phyloP scores from a whole-genome alignment of 345 rosid species.

The Raphanus raphanistrum region DNA sequence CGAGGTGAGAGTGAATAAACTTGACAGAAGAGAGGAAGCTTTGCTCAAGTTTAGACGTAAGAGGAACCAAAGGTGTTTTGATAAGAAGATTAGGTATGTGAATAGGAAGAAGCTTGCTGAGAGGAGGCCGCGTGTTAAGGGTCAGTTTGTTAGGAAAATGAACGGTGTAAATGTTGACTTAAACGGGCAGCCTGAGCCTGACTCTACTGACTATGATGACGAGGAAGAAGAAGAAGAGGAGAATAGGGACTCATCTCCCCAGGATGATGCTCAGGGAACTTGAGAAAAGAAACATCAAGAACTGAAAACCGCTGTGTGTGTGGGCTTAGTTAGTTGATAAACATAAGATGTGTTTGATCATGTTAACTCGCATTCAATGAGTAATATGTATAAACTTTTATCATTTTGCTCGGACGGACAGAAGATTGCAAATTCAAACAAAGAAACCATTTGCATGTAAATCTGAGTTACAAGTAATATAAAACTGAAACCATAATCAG shows the following conservation, averaged over 20 bases:
- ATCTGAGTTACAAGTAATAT: not conserved
- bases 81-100: constrained; percentile 93
- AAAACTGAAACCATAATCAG: constrained; percentile 4
- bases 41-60: constrained; percentile 87
- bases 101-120: constrained; percentile 92
- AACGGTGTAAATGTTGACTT: constrained; percentile 83
- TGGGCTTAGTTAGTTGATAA: constrained; percentile 24
- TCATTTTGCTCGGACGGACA: not conserved
- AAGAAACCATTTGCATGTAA: constrained; percentile 6
- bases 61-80: constrained; percentile 91
- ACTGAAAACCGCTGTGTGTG: constrained; percentile 8
- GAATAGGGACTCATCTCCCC: constrained; percentile 63
- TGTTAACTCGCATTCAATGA: constrained; percentile 10
- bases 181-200: constrained; percentile 72
- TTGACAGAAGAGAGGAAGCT: constrained; percentile 92
- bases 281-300: constrained; percentile 8
- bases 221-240: constrained; percentile 69
- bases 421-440: not conserved
- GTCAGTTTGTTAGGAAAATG: constrained; percentile 93
- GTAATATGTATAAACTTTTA: constrained; percentile 20
- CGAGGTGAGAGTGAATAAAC: constrained; percentile 58
- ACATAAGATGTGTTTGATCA: constrained; percentile 14
- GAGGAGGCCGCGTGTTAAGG: constrained; percentile 95
- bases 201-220: constrained; percentile 69
- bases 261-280: constrained; percentile 52